Conservation (phyloP, 805 yeast species). For the Hanseniaspora lindneri region DNA sequence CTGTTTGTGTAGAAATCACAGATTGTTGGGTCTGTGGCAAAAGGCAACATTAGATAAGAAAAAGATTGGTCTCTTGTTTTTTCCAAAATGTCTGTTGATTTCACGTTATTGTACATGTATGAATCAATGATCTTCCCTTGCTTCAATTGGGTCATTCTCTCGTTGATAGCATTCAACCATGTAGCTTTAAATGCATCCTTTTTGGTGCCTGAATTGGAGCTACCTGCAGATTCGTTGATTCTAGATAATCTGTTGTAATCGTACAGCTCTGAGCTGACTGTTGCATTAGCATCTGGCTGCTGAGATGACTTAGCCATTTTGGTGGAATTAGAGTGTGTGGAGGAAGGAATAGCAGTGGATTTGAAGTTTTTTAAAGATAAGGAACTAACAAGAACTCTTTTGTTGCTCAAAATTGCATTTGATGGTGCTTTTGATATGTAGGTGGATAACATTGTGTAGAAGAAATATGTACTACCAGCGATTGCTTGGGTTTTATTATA, state of each 20-base stretch:
- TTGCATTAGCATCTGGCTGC: constrained; percentile 60
- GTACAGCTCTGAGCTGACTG: constrained; percentile 48
- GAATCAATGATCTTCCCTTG: constrained; percentile 67
- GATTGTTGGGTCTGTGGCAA: constrained; percentile 68
- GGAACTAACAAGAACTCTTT: background rate
- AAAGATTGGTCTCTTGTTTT: constrained; percentile 70
- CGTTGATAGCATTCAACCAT: constrained; percentile 76
- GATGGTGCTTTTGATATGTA: background rate
- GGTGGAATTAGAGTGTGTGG: constrained; percentile 11
- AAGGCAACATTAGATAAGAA: constrained; percentile 58
- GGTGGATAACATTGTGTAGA: background rate
- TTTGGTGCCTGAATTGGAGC: constrained; percentile 21
- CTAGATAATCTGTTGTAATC: constrained; percentile 38
- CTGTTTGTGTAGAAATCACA: constrained; percentile 84
- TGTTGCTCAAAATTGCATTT: background rate
- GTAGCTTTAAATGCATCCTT: constrained; percentile 41
- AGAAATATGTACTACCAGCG: too few relatives aligned
- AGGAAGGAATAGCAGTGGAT: background rate
- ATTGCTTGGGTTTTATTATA: background rate
- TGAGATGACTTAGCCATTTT: constrained; percentile 14
- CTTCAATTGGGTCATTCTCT: constrained; percentile 53
- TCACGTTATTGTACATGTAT: constrained; percentile 59
- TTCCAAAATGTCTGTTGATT: constrained; percentile 56
- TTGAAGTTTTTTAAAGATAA: background rate
- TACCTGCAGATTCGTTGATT: background rate